Conservation (phyloP, 2,329 filamentous ascomycete genomes). For the Aureobasidium subglaciale region DNA sequence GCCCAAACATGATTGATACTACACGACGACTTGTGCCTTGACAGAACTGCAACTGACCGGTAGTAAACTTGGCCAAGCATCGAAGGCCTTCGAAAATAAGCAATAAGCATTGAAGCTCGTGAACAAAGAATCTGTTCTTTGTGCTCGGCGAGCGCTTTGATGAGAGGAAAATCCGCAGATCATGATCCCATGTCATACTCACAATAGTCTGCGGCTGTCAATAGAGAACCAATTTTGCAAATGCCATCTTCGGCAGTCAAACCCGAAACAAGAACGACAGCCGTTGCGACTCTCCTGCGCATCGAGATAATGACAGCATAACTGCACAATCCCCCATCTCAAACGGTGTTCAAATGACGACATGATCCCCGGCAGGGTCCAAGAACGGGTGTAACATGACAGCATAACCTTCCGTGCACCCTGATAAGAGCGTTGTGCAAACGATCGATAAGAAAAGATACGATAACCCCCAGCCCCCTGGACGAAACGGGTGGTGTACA, state of each 20-base stretch:
- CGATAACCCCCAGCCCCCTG: constrained; percentile 1
- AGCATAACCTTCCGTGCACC: not conserved
- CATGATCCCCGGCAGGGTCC: not conserved
- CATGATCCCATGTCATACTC: no score
- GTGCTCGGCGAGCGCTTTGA: no score
- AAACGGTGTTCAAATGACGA: not conserved
- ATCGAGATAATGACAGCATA: not conserved
- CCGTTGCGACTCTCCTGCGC: not conserved
- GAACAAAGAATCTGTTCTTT: no score
- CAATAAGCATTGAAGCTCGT: no score
- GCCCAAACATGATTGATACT: no score
- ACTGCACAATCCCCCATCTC: not conserved
- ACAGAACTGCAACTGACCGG: no score
- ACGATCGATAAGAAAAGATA: not conserved
- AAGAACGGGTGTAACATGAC: not conserved
- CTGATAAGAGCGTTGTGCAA: not conserved
- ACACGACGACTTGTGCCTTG: no score
- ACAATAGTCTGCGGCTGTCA: no score
- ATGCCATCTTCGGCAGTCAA: not conserved
- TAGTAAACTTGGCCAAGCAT: no score
- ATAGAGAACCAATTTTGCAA: no score
- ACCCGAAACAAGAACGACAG: not conserved
- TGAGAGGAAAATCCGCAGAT: no score
- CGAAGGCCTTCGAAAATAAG: no score
- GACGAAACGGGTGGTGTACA: not conserved